Evolutionary conservation across 345 rosid species (phyloP).

Genomic region (Heritiera fomes): DNA sequence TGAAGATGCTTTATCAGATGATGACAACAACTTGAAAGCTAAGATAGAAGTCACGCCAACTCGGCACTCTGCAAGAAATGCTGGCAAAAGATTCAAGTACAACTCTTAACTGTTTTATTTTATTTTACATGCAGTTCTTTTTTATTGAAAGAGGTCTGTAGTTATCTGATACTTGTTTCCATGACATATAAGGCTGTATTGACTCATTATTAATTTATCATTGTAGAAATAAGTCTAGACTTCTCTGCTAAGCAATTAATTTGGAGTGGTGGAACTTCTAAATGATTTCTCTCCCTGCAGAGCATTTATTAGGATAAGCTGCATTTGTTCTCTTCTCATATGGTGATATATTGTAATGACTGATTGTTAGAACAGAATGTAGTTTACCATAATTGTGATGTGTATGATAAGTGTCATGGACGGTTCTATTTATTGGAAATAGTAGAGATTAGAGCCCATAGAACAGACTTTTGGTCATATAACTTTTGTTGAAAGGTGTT

Average conservation of each 20-base stretch:
- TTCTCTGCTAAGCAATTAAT: not conserved
- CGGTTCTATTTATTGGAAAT: not conserved
- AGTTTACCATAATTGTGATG: not conserved
- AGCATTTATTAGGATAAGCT: conserved; percentile 1
- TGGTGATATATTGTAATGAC: not conserved
- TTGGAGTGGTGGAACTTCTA: not conserved
- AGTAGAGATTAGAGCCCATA: not conserved
- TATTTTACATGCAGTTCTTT: conserved; percentile 1
- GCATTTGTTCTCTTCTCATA: not conserved
- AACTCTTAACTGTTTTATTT: conserved; percentile 20
- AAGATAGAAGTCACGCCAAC: conserved; percentile 59
- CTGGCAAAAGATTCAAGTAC: conserved; percentile 72
- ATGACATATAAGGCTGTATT: not conserved
- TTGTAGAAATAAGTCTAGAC: not conserved
- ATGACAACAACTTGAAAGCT: conserved; percentile 33
- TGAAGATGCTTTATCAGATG: conserved; percentile 53
- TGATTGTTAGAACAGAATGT: not conserved
- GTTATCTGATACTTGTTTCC: not conserved
- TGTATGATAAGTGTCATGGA: conserved; percentile 5
- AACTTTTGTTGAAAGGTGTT: not conserved
- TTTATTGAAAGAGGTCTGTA: conserved; percentile 11
- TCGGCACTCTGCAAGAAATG: conserved; percentile 66
- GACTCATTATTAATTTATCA: not conserved
- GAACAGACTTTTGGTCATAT: not conserved
- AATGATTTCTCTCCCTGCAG: not conserved